These are phyloP conservation scores for Fusarium solani-melongenae DNA, from an alignment of 2,329 filamentous ascomycete species.

Conservation along the genomic window DNA sequence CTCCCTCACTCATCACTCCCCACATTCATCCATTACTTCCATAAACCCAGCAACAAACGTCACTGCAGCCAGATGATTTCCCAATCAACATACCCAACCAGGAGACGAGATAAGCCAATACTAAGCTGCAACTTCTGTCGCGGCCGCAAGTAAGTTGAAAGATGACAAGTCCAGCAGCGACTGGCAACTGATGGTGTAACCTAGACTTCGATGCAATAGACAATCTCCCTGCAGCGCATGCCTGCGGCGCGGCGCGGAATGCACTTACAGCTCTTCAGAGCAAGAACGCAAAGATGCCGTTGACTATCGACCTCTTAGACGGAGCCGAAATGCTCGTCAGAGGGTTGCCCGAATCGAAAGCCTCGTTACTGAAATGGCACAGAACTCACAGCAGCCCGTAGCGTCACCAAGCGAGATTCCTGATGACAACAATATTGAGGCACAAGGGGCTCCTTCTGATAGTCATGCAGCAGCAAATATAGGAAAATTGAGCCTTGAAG, in stretches of 20 bases:
- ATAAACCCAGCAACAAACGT: no score
- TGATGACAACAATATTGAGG: no score
- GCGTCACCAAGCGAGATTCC: no score
- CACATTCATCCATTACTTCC: no score
- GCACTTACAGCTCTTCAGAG: slow-evolving; percentile 16
- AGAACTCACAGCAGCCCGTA: no score
- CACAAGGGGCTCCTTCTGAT: no score
- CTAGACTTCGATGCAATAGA: slow-evolving; percentile 23
- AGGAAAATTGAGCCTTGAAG: not conserved
- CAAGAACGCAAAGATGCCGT: slow-evolving; percentile 30
- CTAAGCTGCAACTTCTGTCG: not conserved
- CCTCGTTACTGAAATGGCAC: slow-evolving; percentile 21
- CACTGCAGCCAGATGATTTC: not conserved
- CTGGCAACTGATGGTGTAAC: no score
- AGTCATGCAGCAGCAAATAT: no score
- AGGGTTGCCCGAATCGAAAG: slow-evolving; percentile 30
- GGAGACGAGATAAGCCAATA: not conserved
- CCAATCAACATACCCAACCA: not conserved
- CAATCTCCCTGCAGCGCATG: slow-evolving; percentile 20
- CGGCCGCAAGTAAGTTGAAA: not conserved
- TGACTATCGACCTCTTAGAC: slow-evolving; percentile 21
- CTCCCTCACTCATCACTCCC: no score
- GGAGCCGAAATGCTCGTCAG: slow-evolving; percentile 25
- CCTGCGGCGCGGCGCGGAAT: slow-evolving; percentile 2
- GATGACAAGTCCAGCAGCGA: no score